Evolutionary conservation across 2,329 filamentous ascomycete species (phyloP).

Genomic region (Acrocalymma vagum): DNA sequence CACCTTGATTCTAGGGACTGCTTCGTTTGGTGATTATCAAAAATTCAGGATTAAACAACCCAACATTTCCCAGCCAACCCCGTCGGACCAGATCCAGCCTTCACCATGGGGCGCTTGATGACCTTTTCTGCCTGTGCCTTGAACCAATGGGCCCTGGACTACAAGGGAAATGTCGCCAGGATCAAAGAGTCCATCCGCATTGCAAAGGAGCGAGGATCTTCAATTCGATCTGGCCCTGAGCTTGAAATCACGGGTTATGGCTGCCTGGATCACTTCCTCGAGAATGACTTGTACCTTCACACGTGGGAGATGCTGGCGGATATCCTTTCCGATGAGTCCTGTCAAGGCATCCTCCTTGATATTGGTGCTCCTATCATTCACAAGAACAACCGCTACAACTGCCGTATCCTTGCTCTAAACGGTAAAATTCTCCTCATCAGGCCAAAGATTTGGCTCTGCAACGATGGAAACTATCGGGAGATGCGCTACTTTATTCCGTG

Average conservation of each 20-base stretch:
- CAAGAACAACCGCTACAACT: conserved; percentile 68
- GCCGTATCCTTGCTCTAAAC: conserved; percentile 70
- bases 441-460: conserved; percentile 75
- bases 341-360: conserved; percentile 64
- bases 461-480: conserved; percentile 69
- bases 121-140: conserved; percentile 41
- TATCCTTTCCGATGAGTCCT: conserved; percentile 68
- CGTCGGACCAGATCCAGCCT: neutral
- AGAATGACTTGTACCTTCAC: conserved; percentile 31
- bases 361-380: conserved; percentile 61
- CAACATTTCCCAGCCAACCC: too few relatives aligned
- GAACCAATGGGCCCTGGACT: conserved; percentile 38
- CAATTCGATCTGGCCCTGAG: conserved; percentile 43
- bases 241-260: conserved; percentile 52
- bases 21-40: too few relatives aligned
- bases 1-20: too few relatives aligned
- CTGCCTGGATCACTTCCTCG: conserved; percentile 66
- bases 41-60: neutral
- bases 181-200: conserved; percentile 69
- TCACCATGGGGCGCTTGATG: conserved; percentile 26
- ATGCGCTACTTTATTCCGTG: conserved; percentile 47
- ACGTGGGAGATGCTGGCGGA: conserved; percentile 66
- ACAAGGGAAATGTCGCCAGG: conserved; percentile 67
- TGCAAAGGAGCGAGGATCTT: conserved; percentile 57
- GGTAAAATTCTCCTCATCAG: conserved; percentile 75